phyloP scores from a whole-genome alignment of 2,329 filamentous ascomycete genomes.

The Cladophialophora psammophila region DNA sequence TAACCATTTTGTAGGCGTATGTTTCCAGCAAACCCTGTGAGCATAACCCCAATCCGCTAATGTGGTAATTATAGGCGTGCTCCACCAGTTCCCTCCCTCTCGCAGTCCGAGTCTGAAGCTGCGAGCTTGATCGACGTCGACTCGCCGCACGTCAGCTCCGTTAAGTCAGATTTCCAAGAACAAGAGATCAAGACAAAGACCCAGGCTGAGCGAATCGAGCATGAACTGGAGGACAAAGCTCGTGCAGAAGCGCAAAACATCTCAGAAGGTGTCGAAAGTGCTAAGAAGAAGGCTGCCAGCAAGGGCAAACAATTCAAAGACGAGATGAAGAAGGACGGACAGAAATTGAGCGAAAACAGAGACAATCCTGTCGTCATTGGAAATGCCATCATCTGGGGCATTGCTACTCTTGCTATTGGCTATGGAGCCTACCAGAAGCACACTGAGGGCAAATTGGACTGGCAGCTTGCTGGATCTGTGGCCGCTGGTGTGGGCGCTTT shows the following conservation, averaged over 20 bases:
- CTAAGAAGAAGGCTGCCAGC: constrained; percentile 44
- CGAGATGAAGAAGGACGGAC: constrained; percentile 40
- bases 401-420: constrained; percentile 52
- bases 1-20: constrained; percentile 33
- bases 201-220: constrained; percentile 54
- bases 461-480: constrained; percentile 53
- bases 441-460: constrained; percentile 53
- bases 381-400: constrained; percentile 54
- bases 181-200: constrained; percentile 55
- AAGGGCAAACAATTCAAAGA: constrained; percentile 42
- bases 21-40: constrained; percentile 45
- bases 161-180: constrained; percentile 51
- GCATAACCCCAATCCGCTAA: constrained; percentile 38
- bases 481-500: constrained; percentile 54
- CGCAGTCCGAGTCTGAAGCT: constrained; percentile 50
- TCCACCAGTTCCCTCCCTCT: constrained; percentile 48
- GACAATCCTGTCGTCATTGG: constrained; percentile 57
- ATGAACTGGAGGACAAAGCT: constrained; percentile 47
- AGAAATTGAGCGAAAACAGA: constrained; percentile 49
- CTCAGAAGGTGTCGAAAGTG: constrained; percentile 44
- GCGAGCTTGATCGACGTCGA: constrained; percentile 57
- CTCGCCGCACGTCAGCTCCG: constrained; percentile 53
- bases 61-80: constrained; percentile 48
- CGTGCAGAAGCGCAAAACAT: constrained; percentile 35
- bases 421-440: constrained; percentile 59